phyloP scores from a whole-genome alignment of 768 basidiomycete species.

The Sarcodon aspratus region DNA sequence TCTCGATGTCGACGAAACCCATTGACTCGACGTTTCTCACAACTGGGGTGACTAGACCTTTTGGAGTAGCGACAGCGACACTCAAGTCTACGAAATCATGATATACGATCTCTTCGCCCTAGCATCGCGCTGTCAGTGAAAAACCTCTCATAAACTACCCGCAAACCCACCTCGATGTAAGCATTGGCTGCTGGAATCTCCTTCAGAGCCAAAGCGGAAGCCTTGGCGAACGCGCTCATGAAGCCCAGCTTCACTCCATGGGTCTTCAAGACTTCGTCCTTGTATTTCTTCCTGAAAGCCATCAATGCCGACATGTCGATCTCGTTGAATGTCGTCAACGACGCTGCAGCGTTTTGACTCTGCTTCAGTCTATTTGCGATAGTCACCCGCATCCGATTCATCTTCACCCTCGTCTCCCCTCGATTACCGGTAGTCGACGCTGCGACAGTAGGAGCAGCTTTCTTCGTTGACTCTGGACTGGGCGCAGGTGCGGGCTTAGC shows the following conservation, averaged over 20 bases:
- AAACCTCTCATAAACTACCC: constrained; percentile 12
- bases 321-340: constrained; percentile 98
- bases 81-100: constrained; percentile 87
- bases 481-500: constrained; percentile 23
- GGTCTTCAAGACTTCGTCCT: constrained; percentile 81
- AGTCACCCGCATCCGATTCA: constrained; percentile 96
- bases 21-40: constrained; percentile 83
- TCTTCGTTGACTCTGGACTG: constrained; percentile 10
- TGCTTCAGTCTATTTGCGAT: constrained; percentile 97
- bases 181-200: constrained; percentile 95
- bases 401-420: constrained; percentile 91
- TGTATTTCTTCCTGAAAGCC: constrained; percentile 88
- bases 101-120: constrained; percentile 85
- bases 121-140: constrained; percentile 14
- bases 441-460: constrained; percentile 15
- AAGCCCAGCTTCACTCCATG: constrained; percentile 95
- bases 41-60: constrained; percentile 94
- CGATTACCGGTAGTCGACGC: constrained; percentile 39
- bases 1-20: constrained; percentile 86
- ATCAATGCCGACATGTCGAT: constrained; percentile 97
- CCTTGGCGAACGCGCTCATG: constrained; percentile 95
- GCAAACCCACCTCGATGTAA: constrained; percentile 50
- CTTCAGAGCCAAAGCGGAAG: constrained; percentile 70
- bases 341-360: constrained; percentile 94
- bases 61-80: constrained; percentile 94